A percentile compares a stretch with the other conserved stretches of the same genome.
Evolutionary conservation across 805 yeast species (phyloP).

Genomic region (Wickerhamomyces alni): DNA sequence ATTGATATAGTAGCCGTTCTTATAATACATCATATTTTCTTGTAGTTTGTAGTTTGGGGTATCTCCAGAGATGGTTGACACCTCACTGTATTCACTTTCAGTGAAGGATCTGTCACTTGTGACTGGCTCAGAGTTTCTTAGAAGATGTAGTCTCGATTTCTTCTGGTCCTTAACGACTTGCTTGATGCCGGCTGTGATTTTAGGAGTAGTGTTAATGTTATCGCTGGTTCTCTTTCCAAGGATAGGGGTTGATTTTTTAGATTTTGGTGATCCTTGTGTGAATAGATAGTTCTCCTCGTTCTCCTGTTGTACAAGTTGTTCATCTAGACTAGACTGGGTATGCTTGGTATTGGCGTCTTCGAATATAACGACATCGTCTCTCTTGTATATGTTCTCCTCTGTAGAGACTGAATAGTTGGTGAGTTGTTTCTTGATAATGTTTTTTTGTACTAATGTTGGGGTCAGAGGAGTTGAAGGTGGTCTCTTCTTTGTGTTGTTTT

Average conservation of each 20-base stretch:
- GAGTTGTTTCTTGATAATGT: conserved; percentile 16
- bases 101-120: conserved; percentile 9
- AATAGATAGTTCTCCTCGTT: conserved; percentile 1
- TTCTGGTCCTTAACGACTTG: conserved; percentile 21
- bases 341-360: background rate
- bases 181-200: conserved; percentile 21
- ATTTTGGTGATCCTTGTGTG: conserved; percentile 16
- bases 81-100: conserved; percentile 23
- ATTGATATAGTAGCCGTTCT: conserved; percentile 22
- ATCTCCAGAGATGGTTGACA: conserved; percentile 19
- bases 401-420: background rate
- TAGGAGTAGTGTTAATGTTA: conserved; percentile 14
- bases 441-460: conserved; percentile 20
- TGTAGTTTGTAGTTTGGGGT: conserved; percentile 22
- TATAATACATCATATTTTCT: conserved; percentile 19
- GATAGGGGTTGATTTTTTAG: conserved; percentile 4
- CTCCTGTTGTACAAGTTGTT: background rate
- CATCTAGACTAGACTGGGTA: background rate
- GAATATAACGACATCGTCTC: background rate
- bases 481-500: conserved; percentile 15
- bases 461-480: conserved; percentile 24
- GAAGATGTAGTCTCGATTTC: conserved; percentile 17
- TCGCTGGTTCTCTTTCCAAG: background rate
- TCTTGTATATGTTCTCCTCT: background rate
- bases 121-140: conserved; percentile 7